Conservation (phyloP, 805 yeast genomes). For the Barnettozyma californica region DNA sequence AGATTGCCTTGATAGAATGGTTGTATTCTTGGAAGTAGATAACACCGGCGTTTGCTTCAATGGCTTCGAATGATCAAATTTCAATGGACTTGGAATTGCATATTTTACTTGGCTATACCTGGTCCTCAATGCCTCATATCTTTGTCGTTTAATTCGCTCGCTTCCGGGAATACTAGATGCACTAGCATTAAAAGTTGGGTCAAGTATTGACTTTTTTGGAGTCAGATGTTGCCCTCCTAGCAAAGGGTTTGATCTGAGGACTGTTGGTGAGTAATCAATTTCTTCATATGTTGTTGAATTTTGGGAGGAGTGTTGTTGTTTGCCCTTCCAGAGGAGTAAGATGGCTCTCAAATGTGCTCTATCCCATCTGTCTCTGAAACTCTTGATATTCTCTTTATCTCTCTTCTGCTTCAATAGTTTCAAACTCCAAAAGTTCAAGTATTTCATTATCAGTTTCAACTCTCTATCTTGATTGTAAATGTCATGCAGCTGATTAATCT, state of each 20-base stretch:
- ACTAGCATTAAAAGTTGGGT: not conserved
- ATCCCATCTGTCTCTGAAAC: conserved; percentile 34
- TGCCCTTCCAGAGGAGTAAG: conserved; percentile 31
- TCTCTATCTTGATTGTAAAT: conserved; percentile 23
- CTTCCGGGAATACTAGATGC: conserved; percentile 32
- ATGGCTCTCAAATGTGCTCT: conserved; percentile 35
- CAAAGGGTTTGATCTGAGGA: conserved; percentile 13
- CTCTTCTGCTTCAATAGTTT: conserved; percentile 28
- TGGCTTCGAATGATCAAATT: conserved; percentile 5
- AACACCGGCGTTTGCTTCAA: not conserved
- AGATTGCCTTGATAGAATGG: not conserved
- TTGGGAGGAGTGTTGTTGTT: conserved; percentile 8
- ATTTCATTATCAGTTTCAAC: conserved; percentile 19
- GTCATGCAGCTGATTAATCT: conserved; percentile 15
- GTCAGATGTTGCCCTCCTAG: conserved; percentile 8
- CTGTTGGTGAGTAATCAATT: conserved; percentile 22
- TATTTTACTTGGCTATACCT: conserved; percentile 30
- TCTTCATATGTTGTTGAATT: conserved; percentile 7
- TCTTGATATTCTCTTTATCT: conserved; percentile 29
- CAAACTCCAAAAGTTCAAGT: conserved; percentile 31
- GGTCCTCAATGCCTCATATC: conserved; percentile 32
- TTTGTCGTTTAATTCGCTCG: conserved; percentile 29
- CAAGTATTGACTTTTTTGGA: conserved; percentile 15
- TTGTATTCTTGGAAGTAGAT: not conserved
- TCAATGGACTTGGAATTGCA: conserved; percentile 36